Base-by-base conservation (phyloP, 2,329 filamentous ascomycete species). In the Pseudogymnoascus sp. region DNA sequence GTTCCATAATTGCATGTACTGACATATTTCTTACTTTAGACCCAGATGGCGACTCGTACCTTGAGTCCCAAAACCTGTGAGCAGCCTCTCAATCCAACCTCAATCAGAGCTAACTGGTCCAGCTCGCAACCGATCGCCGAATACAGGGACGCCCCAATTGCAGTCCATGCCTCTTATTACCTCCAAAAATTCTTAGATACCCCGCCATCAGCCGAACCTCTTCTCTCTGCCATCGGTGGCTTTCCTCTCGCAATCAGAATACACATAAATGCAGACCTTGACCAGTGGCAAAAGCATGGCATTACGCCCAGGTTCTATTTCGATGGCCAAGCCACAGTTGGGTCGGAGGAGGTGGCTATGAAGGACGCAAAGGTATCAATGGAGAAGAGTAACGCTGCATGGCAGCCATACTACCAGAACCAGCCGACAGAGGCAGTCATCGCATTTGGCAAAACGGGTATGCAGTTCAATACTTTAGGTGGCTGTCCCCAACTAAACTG, bases 241-340 rank as follows among this genome's bases (percentile, higher is more conserved):
- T 83, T 93, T 66, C 95, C 93, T 2, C 86, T 90, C 66, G 90
- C 90, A 62, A 83, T 98, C 73, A 85, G 85, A 75, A 81, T 79
- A 68, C 88, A 89, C 71, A 88, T 99, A 67, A 85, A 90, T 73
- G 82, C 84, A 61, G 90, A 96, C 70, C 80, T 99, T 31, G 83
- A 89, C 66, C 80, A 81, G 65, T 91, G 95, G 81, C 84, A 85
- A 66, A 82, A 83, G 54, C 79, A 87, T 71, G 84, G 85, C 19
- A 88, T 96, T 62, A 85, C 81, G n/a, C 90, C 90, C 1, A 79
- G 96, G 67, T 98, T 99, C 75, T 83, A 99, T 62, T 99, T 99
- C 77, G 90, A 93, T 75, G 95, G 95, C 37, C 85, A 96, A 71
- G 86, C 92, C 41, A 83, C 92, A 66, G 86, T 87, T 41, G 90